Evolutionary conservation across 164 flowering plant species (phyloP), one percentile per base, ranked within the genome.

Genomic region (Vitis cinerea): DNA sequence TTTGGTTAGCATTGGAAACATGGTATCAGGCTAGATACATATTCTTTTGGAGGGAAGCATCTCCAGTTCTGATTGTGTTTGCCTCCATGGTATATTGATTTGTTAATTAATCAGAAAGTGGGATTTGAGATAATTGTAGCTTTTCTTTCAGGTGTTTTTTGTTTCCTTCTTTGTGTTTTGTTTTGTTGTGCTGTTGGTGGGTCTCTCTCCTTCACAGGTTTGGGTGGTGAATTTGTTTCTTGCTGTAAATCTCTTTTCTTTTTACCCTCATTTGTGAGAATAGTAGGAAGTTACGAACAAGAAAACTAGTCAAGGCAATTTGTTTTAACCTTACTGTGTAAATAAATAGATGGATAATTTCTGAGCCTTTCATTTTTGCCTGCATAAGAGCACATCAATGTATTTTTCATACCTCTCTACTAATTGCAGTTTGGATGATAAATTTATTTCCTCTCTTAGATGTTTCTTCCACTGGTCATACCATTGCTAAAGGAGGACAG

Each of bases 21-120:
- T 61, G 65, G 59, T 50, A 6, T 55, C 61, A 27, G 66, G 79
- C 59, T 75, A 70, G 77, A 64, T 69, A 75, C 78, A 77, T 81
- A 86, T 89, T 85, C 87, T 86, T 87, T 81, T 54, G 86, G 85
- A 71, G 87, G 76, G 77, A 52, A 63, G 76, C 74, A 62, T 23
- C 37, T 14, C 68, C 51, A 9, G 73, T 56, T 65, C 57, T 74
- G 49, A 60, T 54, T 53, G 61, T 60, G 76, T 31, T 44, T 19
- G 59, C 74, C 72, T 74, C 78, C 79, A 27, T 68, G 71, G 72
- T 84, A 73, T 74, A 83, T 79, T 77, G 74, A 78, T 85, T 82
- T 86, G 84, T 81, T 80, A 50, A 77, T 82, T 75, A 63, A 75
- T 75, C 68, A 69, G 70, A 58, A 67, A 62, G 50, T 10, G 44